Conservation (phyloP, 345 rosid genomes). For the Euclidium syriacum region DNA sequence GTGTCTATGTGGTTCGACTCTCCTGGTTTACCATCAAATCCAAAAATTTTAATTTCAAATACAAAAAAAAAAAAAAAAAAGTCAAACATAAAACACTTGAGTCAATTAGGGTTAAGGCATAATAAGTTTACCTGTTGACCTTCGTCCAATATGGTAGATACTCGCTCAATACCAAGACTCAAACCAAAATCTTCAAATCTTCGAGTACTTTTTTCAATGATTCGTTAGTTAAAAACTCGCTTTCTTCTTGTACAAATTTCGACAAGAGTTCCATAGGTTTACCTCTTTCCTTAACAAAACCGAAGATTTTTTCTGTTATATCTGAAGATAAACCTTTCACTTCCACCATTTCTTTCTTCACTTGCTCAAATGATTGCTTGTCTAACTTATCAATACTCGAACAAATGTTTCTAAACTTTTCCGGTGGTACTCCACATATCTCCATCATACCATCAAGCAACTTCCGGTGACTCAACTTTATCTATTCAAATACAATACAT, state of each 20-base stretch:
- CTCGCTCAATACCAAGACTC: no score
- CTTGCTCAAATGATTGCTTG: conserved; percentile 65
- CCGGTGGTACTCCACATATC: conserved; percentile 72
- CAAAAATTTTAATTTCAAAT: no score
- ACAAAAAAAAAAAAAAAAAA: no score
- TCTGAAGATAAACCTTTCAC: not conserved
- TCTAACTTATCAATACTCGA: conserved; percentile 81
- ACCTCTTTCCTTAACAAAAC: conserved; percentile 61
- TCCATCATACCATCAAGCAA: conserved; percentile 75
- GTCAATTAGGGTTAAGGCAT: no score
- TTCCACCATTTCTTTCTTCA: conserved; percentile 65
- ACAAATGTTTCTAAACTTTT: conserved; percentile 72
- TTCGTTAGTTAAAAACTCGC: conserved; percentile 40
- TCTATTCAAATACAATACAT: conserved; percentile 30
- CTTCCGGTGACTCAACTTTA: conserved; percentile 68
- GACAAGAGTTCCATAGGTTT: conserved; percentile 47
- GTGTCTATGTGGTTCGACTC: no score
- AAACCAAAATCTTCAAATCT: conserved; percentile 62
- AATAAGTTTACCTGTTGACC: no score
- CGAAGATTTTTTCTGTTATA: conserved; percentile 58
- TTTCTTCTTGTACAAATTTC: conserved; percentile 47
- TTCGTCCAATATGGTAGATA: no score
- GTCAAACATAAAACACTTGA: no score
- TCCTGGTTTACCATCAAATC: no score
- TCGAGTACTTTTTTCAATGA: conserved; percentile 53